Conservation (phyloP, 1,284 basidiomycete genomes). For the Butyriboletus appendiculatus region DNA sequence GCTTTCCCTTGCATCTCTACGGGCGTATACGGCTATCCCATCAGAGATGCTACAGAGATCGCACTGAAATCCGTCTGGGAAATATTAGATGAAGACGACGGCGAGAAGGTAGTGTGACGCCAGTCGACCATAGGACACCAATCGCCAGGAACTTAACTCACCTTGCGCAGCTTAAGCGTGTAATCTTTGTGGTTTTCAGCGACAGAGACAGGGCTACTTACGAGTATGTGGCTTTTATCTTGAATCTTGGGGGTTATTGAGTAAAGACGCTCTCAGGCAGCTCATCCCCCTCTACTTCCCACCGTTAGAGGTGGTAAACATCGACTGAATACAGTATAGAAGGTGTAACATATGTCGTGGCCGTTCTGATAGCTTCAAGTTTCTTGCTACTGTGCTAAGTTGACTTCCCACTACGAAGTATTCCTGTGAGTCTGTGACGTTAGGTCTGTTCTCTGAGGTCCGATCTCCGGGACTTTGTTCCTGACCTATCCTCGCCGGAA, state of each 20-base stretch:
- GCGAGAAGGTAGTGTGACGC: conserved; percentile 44
- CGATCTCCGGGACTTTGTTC: not conserved
- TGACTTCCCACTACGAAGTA: not conserved
- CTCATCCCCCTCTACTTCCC: conserved; percentile 65
- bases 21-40: conserved; percentile 79
- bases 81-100: conserved; percentile 58
- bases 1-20: conserved; percentile 84
- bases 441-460: not conserved
- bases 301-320: not conserved
- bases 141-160: not conserved
- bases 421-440: not conserved
- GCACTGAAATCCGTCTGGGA: conserved; percentile 61
- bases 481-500: not conserved
- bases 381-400: not conserved
- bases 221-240: conserved; percentile 46
- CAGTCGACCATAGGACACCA: not conserved
- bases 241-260: not conserved
- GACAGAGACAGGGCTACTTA: conserved; percentile 64
- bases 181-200: conserved; percentile 74
- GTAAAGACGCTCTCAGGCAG: conserved; percentile 36
- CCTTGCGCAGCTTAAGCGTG: conserved; percentile 64
- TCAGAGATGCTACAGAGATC: conserved; percentile 67
- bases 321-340: not conserved
- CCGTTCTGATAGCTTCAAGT: not conserved
- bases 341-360: not conserved